Evolutionary conservation across 305 asterid genomes (phyloP).

Genomic region (Fraxinus platypoda): DNA sequence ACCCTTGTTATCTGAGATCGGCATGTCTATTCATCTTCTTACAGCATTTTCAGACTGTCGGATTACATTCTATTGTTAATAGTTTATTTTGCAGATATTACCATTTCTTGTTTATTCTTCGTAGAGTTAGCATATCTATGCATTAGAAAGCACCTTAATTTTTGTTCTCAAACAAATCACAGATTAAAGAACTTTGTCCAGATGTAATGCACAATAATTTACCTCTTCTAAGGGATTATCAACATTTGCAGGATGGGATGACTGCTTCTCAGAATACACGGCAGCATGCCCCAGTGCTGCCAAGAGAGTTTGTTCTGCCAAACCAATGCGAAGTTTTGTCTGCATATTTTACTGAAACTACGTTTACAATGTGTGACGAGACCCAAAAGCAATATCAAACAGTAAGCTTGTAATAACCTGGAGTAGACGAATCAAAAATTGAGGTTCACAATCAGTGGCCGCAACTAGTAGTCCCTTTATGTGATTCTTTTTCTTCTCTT

Average conservation of each 20-base stretch:
- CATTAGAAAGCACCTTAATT: background rate
- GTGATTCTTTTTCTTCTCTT: constrained; percentile 85
- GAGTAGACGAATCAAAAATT: constrained; percentile 86
- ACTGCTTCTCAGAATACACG: constrained; percentile 67
- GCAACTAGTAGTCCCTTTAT: constrained; percentile 87
- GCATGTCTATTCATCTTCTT: background rate
- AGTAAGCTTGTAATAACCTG: constrained; percentile 49
- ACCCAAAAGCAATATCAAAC: constrained; percentile 23
- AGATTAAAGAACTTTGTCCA: background rate
- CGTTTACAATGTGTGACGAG: constrained; percentile 26
- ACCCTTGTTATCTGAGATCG: background rate
- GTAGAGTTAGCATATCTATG: background rate
- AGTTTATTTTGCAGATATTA: background rate
- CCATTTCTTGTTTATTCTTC: background rate
- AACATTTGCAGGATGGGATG: constrained; percentile 50
- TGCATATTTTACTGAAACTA: constrained; percentile 47
- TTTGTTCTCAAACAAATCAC: background rate
- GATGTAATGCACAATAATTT: constrained; percentile 17
- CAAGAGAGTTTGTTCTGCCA: constrained; percentile 90
- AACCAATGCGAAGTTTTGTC: constrained; percentile 86
- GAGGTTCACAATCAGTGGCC: constrained; percentile 97
- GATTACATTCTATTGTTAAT: background rate
- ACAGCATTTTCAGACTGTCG: background rate
- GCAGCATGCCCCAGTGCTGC: constrained; percentile 85
- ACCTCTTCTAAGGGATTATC: constrained; percentile 79